These are phyloP conservation scores for Heliamphora pulchella DNA, from an alignment of 179 eudicot species.

Conservation along the genomic window DNA sequence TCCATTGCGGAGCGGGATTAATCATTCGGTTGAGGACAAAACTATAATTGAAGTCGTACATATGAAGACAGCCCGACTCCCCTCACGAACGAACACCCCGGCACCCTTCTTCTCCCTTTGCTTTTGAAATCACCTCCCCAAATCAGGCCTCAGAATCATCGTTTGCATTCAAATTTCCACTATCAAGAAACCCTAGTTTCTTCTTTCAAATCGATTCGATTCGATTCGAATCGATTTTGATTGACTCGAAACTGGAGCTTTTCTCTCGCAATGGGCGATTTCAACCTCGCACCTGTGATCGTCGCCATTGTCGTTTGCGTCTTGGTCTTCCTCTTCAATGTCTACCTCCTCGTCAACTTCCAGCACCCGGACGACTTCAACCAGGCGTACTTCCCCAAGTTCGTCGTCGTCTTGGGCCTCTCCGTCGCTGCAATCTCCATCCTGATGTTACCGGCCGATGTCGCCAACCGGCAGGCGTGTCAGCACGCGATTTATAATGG, in stretches of 20 bases:
- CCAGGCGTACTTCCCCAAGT: constrained; percentile 92
- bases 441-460: constrained; percentile 97
- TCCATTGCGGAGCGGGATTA: no score
- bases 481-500: constrained; percentile 85
- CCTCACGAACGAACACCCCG: no score
- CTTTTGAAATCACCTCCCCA: no score
- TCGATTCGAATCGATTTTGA: not conserved
- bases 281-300: constrained; percentile 83
- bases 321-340: constrained; percentile 69
- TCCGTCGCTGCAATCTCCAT: constrained; percentile 85
- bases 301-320: constrained; percentile 74
- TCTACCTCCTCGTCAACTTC: constrained; percentile 83
- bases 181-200: no score
- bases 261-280: constrained; percentile 67
- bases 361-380: constrained; percentile 93
- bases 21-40: no score
- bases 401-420: constrained; percentile 93
- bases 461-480: constrained; percentile 93
- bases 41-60: no score
- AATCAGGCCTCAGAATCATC: no score
- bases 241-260: constrained; percentile 2
- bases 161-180: no score
- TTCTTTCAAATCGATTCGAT: no score
- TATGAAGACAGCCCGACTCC: no score
- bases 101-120: no score